Evolutionary conservation across 768 basidiomycete genomes (phyloP), one percentile per base, ranked within the genome.

Genomic region (Russula sp.): DNA sequence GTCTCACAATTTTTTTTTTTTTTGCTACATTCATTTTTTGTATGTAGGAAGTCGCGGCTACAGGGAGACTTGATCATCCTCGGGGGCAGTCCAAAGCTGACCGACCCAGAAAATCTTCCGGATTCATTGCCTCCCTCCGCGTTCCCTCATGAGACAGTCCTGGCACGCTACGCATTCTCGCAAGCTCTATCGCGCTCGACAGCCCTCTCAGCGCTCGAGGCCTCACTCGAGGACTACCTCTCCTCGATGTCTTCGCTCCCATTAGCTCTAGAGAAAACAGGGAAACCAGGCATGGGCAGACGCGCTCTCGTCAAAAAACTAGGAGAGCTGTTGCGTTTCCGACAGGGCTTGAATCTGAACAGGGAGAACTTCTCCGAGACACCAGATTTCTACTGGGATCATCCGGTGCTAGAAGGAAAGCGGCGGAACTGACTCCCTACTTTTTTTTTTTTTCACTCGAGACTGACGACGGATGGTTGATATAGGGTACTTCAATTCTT

Each of bases 371-470:
- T 94, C 71, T 86, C 86, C 53, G 94, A 95, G 71, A 86, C 87
- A 0, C 92, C 91, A 0, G 90, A 97, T 74, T 88, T 98, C 69
- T 94, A 97, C 73, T 98, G 96, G 95, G 82, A 89, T 20, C 92
- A 97, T 72, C 92, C 94, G 0, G 90, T 88, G 66, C 80, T 98
- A 6, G 95, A 98, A 78, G 80, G 91, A 87, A 65, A 38, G 84
- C 64, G 84, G 28, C 64, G 6, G 20, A 50, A 20, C 40, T 10
- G 38, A 13, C 26, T 20, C 5, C 9, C 34, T 7, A n/a, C n/a
- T n/a, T n/a, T n/a, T 5, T 5, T 28, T 49, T 28, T 40, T 14
- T 40, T 34, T 32, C 13, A 24, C 56, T 54, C 67, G 30, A 54
- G 32, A 24, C 36, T 52, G n/a, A 65, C 40, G 44, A 34, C 8